Evolutionary conservation across 371 early-diverging fungal genomes (phyloP), one percentile per base, ranked within the genome.

Genomic region (Mortierella sp.): DNA sequence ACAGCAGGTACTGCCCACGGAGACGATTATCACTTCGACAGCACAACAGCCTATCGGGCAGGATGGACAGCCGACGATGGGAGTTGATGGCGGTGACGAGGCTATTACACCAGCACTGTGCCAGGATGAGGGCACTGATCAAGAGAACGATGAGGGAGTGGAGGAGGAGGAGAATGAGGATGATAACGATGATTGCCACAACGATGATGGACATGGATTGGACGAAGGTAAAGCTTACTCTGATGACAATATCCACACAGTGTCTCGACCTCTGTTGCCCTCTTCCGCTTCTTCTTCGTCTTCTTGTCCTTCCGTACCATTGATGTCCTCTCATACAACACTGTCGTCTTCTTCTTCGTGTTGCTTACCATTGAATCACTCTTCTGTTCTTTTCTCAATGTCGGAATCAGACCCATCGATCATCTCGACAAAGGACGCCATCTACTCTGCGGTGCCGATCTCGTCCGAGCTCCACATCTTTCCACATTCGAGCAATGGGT

Each of bases 401-500:
- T n/a, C n/a, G n/a, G n/a, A n/a, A n/a, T n/a, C n/a, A 26, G 77
- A 76, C n/a, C 83, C 81, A 4, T 73, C 74, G 19, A 69, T 83
- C 53, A 75, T 83, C 41, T 29, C 63, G 14, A 40, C 71, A 16
- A 50, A 71, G 10, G 83, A 78, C n/a, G 74, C 79, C 1, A 41
- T 78, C 34, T 83, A 83, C 58, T 71, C 75, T 24, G 83, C 83
- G 5, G 83, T 83, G 5, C 76, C 78, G 1, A 64, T 78, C 40
- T 83, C 83, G 22, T 71, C 79, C 29, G 76, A 78, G 58, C 34
- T 83, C 13, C 53, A 83, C 26, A 83, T 83, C 48, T 78, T 83
- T 48, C 83, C 83, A 14, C 78, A 71, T 39, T 71, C 75, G 39
- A 83, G 83, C 67, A 70, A 72, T 43, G 83, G 83, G 11, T 83